Conservation (phyloP, 805 yeast species). For the Scheffersomyces spartinae region DNA sequence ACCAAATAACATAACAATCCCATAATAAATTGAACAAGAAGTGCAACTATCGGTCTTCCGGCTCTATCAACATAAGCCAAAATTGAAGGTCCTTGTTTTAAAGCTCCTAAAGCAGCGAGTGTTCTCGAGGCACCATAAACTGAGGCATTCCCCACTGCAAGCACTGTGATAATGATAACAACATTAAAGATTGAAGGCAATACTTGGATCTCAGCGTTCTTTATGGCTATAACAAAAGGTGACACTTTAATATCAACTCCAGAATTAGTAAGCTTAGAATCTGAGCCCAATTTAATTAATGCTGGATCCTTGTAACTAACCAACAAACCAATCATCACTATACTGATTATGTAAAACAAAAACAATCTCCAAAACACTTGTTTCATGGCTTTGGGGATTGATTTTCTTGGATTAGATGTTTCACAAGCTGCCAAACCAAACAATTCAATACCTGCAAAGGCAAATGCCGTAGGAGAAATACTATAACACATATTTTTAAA, state of each 20-base stretch:
- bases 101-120: slow-evolving; percentile 19
- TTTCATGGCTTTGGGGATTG: slow-evolving; percentile 53
- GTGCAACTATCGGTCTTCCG: slow-evolving; percentile 20
- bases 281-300: slow-evolving; percentile 5
- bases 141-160: slow-evolving; percentile 24
- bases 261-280: slow-evolving; percentile 3
- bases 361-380: slow-evolving; percentile 57
- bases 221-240: slow-evolving; percentile 28
- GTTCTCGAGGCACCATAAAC: slow-evolving; percentile 24
- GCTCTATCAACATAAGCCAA: slow-evolving; percentile 17
- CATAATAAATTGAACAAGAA: slow-evolving; percentile 12
- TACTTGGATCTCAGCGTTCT: slow-evolving; percentile 16
- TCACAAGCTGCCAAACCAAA: slow-evolving; percentile 60
- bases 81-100: slow-evolving; percentile 17
- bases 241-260: slow-evolving; percentile 18
- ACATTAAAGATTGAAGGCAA: slow-evolving; percentile 22
- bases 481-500: slow-evolving; percentile 54
- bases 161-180: slow-evolving; percentile 19
- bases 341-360: slow-evolving; percentile 43
- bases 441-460: slow-evolving; percentile 58
- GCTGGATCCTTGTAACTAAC: slow-evolving; percentile 22
- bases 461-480: slow-evolving; percentile 51
- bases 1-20: slow-evolving; percentile 18
- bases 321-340: slow-evolving; percentile 44
- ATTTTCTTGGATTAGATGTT: slow-evolving; percentile 46